These are phyloP conservation scores for Bacterosira constricta DNA, from an alignment of 108 stramenopile species.

Conservation along the genomic window DNA sequence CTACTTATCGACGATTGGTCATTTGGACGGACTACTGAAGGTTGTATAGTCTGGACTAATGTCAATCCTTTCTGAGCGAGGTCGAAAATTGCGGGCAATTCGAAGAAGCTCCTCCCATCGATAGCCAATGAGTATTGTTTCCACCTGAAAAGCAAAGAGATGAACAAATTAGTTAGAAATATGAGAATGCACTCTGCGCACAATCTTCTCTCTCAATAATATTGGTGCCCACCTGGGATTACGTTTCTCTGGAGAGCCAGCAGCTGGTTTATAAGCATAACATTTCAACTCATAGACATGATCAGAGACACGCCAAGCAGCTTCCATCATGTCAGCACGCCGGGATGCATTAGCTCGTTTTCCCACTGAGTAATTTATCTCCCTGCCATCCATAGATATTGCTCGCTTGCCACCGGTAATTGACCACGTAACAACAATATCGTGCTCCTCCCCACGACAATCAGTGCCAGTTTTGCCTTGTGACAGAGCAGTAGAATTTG, in stretches of 20 bases:
- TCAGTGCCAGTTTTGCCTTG: conserved; percentile 60
- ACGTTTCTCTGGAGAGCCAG: conserved; percentile 28
- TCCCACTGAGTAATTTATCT: conserved; percentile 68
- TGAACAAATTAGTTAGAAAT: background rate
- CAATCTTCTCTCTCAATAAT: background rate
- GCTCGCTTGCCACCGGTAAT: conserved; percentile 77
- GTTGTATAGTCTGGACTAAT: background rate
- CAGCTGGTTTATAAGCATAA: conserved; percentile 56
- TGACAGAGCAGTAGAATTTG: conserved; percentile 57
- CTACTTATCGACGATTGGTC: background rate
- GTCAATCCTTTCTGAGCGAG: conserved; percentile 55
- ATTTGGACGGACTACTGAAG: background rate
- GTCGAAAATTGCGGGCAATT: conserved; percentile 81
- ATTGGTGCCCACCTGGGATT: conserved; percentile 7
- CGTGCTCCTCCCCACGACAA: conserved; percentile 87
- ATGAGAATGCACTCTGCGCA: no score
- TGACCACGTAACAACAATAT: conserved; percentile 78
- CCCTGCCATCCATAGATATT: conserved; percentile 64
- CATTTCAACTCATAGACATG: conserved; percentile 58
- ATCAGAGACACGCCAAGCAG: conserved; percentile 55
- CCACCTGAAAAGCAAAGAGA: conserved; percentile 12
- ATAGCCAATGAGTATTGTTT: conserved; percentile 75
- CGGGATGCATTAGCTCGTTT: conserved; percentile 40
- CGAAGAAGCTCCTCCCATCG: conserved; percentile 75
- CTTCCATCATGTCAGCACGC: conserved; percentile 58